Evolutionary conservation across 2,329 filamentous ascomycete genomes (phyloP).

Genomic region (Diplodia intermedia): DNA sequence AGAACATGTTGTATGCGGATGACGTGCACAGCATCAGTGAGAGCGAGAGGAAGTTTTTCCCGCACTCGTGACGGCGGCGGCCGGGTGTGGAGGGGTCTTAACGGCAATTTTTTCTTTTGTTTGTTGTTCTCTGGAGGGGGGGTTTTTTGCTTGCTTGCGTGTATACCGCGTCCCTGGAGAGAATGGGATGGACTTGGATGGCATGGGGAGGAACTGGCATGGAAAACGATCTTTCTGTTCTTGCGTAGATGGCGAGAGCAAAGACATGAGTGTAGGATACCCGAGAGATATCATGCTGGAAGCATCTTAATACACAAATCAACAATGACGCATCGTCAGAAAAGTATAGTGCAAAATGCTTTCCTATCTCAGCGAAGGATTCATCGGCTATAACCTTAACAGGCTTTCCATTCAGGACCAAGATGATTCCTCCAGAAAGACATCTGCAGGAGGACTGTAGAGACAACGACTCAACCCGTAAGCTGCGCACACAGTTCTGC

Average conservation of each 20-base stretch:
- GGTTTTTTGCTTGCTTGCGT: background rate
- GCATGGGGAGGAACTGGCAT: background rate
- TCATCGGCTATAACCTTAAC: no score
- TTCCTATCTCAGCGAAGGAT: no score
- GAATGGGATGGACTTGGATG: background rate
- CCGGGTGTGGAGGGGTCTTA: background rate
- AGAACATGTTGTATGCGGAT: background rate
- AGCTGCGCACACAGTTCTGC: no score
- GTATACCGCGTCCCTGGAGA: background rate
- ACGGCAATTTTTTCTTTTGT: background rate
- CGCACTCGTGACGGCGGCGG: background rate
- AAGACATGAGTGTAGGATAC: slow-evolving; percentile 6
- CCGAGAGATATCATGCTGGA: background rate
- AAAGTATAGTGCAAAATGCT: no score
- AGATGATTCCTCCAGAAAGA: no score
- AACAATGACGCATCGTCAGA: background rate
- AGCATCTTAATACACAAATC: background rate
- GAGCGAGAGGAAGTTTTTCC: slow-evolving; percentile 26
- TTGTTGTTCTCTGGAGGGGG: no score
- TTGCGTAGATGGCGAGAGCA: background rate
- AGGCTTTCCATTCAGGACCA: no score
- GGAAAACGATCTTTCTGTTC: background rate
- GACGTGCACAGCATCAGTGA: slow-evolving; percentile 19
- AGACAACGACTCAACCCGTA: no score
- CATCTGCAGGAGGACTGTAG: no score